A percentile compares a stretch with the other conserved stretches of the same genome.
Evolutionary conservation across 495 filamentous ascomycete genomes (phyloP).

Genomic region (Aspergillus affinis): DNA sequence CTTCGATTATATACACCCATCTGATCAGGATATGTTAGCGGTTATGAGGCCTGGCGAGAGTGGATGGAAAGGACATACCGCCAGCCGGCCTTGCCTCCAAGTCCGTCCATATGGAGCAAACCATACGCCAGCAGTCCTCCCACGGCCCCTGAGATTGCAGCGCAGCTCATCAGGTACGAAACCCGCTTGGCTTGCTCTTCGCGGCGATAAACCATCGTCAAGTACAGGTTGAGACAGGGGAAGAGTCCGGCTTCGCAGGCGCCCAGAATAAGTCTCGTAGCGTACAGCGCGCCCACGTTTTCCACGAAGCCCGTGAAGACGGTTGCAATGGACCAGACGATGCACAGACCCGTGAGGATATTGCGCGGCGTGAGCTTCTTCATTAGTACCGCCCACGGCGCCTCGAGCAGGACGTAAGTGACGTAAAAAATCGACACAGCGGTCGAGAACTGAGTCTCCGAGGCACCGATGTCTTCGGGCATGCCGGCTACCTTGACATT

Average conservation of each 20-base stretch:
- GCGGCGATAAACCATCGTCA: slow-evolving; percentile 51
- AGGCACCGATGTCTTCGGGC: slow-evolving; percentile 44
- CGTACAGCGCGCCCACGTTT: slow-evolving; percentile 49
- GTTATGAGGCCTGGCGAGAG: neutral
- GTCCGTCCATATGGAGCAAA: slow-evolving; percentile 29
- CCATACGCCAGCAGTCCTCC: slow-evolving; percentile 49
- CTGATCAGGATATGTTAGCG: slow-evolving; percentile 7
- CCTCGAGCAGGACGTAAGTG: slow-evolving; percentile 49
- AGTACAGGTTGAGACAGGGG: slow-evolving; percentile 57
- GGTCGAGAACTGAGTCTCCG: slow-evolving; percentile 42
- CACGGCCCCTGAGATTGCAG: slow-evolving; percentile 43
- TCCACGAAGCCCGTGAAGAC: slow-evolving; percentile 54
- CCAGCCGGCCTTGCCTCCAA: slow-evolving; percentile 37
- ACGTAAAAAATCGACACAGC: slow-evolving; percentile 54
- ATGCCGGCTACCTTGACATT: slow-evolving; percentile 49
- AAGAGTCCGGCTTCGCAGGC: slow-evolving; percentile 68
- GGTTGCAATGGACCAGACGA: slow-evolving; percentile 54
- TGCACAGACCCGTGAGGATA: slow-evolving; percentile 37
- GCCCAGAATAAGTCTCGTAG: slow-evolving; percentile 62
- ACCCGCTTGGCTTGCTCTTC: slow-evolving; percentile 46
- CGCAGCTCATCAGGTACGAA: slow-evolving; percentile 43
- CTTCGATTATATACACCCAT: slow-evolving; percentile 58
- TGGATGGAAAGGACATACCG: slow-evolving; percentile 24
- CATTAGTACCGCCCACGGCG: slow-evolving; percentile 44
- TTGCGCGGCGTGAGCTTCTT: slow-evolving; percentile 48